Base-by-base conservation (phyloP, 75 land plant genomes). In the Sequoia sempervirens region DNA sequence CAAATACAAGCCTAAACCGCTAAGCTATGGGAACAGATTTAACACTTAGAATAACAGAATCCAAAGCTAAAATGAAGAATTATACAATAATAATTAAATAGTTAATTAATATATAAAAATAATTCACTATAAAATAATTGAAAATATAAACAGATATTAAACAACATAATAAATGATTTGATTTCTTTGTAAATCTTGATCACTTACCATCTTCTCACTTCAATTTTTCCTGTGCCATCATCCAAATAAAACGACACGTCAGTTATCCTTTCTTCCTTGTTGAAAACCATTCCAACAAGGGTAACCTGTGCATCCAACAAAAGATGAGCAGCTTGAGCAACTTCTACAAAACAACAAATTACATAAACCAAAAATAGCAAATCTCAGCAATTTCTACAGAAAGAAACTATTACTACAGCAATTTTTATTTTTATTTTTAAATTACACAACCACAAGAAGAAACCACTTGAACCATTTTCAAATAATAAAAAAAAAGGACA, bases 221-320 rank as follows among this genome's bases (percentile, higher is more conserved):
- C 96, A 56, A 97, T 87, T 58, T 90, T 88, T 4, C 99, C 99
- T 10, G 99, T 97, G 9, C 94, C 93, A 84, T 97, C 99, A 84
- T 97, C 99, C 50, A 97, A 84, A 20, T 80, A 52, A 84, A 97
- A 96, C 8, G 91, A 85, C 23, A 93, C 88, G 88, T 97, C 98
- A 56, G 95, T 96, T 11, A 91, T 81, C 47, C 92, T 91, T 76
- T 90, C 98, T 50, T 85, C 84, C 88, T 96, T 97, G 69, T 91
- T 83, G 37, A 76, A 83, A 18, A 97, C 87, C 90, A 93, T 89
- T 40, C 99, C 99, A 36, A 97, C 91, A 52, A 97, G 52, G 34
- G 92, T 94, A 38, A 97, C 93, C 99, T 97, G 79, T 28, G 7
- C 53, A 80, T 13, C 53, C 15, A 50, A 50, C 53, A 50, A 50